Conservation (phyloP, 2,329 filamentous ascomycete species). For the Penicillium sp. region DNA sequence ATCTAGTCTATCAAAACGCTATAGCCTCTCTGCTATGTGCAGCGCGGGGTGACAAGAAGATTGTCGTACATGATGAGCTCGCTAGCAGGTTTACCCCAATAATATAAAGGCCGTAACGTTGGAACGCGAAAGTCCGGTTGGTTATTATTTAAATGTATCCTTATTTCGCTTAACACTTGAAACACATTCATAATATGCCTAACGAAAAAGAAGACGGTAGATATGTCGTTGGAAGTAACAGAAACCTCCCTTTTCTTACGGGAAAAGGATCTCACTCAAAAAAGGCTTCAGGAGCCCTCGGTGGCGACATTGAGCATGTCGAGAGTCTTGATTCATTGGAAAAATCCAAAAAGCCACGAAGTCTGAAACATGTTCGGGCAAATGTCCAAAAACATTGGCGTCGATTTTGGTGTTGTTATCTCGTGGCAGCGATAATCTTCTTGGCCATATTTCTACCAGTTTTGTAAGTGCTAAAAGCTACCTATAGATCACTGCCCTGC, state of each 20-base stretch:
- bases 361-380: slow-evolving; percentile 1
- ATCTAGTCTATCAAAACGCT: neutral
- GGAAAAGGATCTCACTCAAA: neutral
- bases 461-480: slow-evolving; percentile 23
- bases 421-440: slow-evolving; percentile 29
- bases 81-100: neutral
- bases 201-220: neutral
- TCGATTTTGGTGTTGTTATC: slow-evolving; percentile 34
- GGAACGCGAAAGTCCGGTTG: neutral
- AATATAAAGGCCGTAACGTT: neutral
- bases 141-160: neutral
- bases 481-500: neutral
- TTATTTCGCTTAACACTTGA: neutral
- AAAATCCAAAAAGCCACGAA: neutral
- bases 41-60: neutral
- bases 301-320: slow-evolving; percentile 15
- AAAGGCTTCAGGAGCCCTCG: neutral
- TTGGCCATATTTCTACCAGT: slow-evolving; percentile 36
- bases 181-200: neutral
- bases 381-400: slow-evolving; percentile 18
- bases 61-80: neutral
- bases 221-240: neutral
- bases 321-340: slow-evolving; percentile 11
- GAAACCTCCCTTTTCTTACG: neutral
- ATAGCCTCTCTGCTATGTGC: neutral